Evolutionary conservation across 2,329 filamentous ascomycete genomes (phyloP).

Genomic region (Xylaria sp.): DNA sequence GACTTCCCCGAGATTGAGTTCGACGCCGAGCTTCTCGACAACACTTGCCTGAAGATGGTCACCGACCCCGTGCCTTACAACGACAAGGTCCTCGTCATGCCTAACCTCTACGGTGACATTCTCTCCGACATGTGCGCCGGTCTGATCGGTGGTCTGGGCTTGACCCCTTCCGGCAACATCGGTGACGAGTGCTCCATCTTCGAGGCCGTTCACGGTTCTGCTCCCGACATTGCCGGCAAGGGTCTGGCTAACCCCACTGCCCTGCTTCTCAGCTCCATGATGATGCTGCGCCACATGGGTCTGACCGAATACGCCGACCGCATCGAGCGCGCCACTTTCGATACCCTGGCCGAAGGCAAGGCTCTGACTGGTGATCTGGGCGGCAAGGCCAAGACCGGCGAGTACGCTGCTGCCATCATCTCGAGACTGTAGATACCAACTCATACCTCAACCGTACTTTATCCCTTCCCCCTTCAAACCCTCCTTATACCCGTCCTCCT

Average conservation of each 20-base stretch:
- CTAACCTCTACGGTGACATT: conserved; percentile 99
- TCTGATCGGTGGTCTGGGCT: conserved; percentile 95
- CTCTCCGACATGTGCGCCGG: conserved; percentile 99
- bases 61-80: conserved; percentile 97
- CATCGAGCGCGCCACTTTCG: conserved; percentile 96
- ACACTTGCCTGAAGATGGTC: conserved; percentile 98
- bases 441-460: conserved; percentile 22
- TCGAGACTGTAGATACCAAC: conserved; percentile 64
- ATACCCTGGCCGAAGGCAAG: conserved; percentile 96
- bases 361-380: conserved; percentile 94
- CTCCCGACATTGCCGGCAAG: conserved; percentile 96
- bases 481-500: conserved; percentile 7
- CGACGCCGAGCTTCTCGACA: conserved; percentile 97
- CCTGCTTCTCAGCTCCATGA: conserved; percentile 93
- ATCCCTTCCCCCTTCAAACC: conserved; percentile 28
- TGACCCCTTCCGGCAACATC: conserved; percentile 98
- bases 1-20: conserved; percentile 97
- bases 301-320: conserved; percentile 83
- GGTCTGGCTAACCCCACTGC: conserved; percentile 97
- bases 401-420: conserved; percentile 95
- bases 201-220: conserved; percentile 98
- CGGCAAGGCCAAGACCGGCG: conserved; percentile 93
- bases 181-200: conserved; percentile 99
- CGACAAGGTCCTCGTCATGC: conserved; percentile 98
- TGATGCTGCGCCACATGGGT: conserved; percentile 99